Evolutionary conservation across 2,329 filamentous ascomycete species (phyloP), one percentile per base, ranked within the genome.

Genomic region (Nigrospora oryzae): DNA sequence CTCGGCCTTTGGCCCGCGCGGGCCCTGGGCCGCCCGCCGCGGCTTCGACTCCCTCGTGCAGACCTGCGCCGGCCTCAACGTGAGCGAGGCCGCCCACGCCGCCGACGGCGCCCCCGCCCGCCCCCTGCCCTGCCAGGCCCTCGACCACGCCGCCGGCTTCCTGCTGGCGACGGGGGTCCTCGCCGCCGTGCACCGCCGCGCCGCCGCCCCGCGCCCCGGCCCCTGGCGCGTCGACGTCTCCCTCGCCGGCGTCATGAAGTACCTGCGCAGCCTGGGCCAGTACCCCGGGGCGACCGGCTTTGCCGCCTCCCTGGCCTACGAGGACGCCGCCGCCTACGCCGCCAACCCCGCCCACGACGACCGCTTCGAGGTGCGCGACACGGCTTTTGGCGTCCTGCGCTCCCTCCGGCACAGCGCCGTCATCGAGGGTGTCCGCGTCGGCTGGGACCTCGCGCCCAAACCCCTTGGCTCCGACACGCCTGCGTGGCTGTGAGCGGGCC

Each of bases 81-180:
- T 75, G 2, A 72, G 71, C 0, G 76, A 81, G 51, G 75, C 75
- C 0, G 63, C 70, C 45, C 65, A 69, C 38, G 67, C 56, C 17
- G 67, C 62, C 3, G 47, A 54, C 0, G 65, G 63, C 0, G 67
- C 70, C 39, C 44, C 59, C 0, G 68, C 70, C 0, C 64, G 66
- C 1, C 59, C 67, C 0, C 60, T 69, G 31, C 77, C 77, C 0
- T 76, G 70, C 44, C 77, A 81, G 56, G 75, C 71, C 0, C 63
- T 81, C 0, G 77, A 81, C 53, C 74, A 81, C 48, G 73, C 67
- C 0, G 66, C 65, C 1, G 77, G 77, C 0, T 80, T 75, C 44
- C 62, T 80, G 16, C 63, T 81, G 1, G 74, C 76, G 0, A 61
- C 73, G 0, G 75, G 77, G 0, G 66, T 80, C 3, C 59, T 66